Base-by-base conservation (phyloP, 257 asterid genomes). In the Jaltomata sinuosa region DNA sequence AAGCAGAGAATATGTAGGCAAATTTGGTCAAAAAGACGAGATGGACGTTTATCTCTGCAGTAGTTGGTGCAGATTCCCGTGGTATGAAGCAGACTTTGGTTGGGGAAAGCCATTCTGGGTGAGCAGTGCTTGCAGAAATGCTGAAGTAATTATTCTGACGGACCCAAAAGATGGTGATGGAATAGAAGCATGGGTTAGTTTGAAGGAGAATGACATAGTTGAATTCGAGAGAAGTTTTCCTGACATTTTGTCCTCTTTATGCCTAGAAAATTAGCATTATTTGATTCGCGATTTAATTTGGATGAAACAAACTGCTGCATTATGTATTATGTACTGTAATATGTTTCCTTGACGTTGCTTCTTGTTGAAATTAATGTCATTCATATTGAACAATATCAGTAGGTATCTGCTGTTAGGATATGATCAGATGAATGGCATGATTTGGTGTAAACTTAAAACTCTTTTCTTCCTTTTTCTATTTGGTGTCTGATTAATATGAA, bases 51-150 rank as follows among this genome's bases (percentile, higher is more conserved):
- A 47, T 52, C 0, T 72, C 1, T 12, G 68, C 47, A 45, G 82
- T 5, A 85, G 88, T 38, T 65, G 80, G 88, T 85, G 88, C 19
- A 67, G 25, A 54, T 72, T 85, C 3, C 76, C 83, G 9, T 7
- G 50, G 11, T 67, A 76, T 8, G 84, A 84, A 72, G 86, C 68
- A n/a, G 86, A 84, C 61, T 84, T 87, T 78, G 89, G 85, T 6
- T 80, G 87, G 90, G 88, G 90, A 76, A 85, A 83, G 31, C 88
- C 90, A 42, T 40, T 12, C 1, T 87, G 90, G 90, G 81, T 79
- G 11, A 85, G 85, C 54, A 61, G 40, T 2, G 40, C 40, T 36
- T 36, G 40, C 5, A 5, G 1, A 25, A 3, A 50, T 3, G 0
- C 8, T 11, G 79, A 29, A 12, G 76, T 10, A 11, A 6, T 83